A percentile compares a stretch with the other conserved stretches of the same genome.
Evolutionary conservation across 2,329 filamentous ascomycete species (phyloP).

Genomic region (Sporothrix schenckii): DNA sequence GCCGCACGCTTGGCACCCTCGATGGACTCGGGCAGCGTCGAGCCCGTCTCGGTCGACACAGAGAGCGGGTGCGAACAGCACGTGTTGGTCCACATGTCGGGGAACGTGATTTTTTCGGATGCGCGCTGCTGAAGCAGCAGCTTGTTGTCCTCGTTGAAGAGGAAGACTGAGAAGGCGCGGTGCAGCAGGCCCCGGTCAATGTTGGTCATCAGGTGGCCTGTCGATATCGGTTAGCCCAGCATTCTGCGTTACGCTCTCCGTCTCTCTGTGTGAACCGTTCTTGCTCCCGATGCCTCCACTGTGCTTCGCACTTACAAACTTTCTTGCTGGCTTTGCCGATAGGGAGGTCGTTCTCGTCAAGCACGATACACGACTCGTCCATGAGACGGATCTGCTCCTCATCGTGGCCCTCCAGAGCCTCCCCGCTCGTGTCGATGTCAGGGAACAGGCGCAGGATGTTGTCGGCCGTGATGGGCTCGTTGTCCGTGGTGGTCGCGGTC

Average conservation of each 20-base stretch:
- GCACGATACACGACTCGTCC: constrained; percentile 98
- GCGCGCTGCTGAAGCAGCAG: constrained; percentile 94
- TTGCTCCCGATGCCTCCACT: not conserved
- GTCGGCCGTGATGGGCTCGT: constrained; percentile 74
- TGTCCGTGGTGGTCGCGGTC: constrained; percentile 46
- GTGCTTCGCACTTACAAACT: constrained; percentile 69
- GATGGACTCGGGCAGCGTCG: constrained; percentile 76
- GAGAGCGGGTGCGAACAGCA: constrained; percentile 97
- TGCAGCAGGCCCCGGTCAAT: constrained; percentile 95
- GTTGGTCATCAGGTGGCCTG: constrained; percentile 98
- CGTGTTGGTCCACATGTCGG: constrained; percentile 99
- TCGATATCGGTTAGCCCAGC: too few species aligned
- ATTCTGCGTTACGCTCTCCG: not conserved
- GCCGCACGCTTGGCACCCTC: constrained; percentile 88
- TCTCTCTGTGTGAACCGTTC: not conserved
- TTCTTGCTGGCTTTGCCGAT: constrained; percentile 99
- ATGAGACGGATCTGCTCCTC: constrained; percentile 97
- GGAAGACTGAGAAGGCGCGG: constrained; percentile 95
- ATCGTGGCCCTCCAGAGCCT: constrained; percentile 86
- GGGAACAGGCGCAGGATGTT: constrained; percentile 87
- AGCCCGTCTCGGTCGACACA: constrained; percentile 87
- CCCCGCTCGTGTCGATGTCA: constrained; percentile 71
- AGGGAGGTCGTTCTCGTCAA: constrained; percentile 86
- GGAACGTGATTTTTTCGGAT: constrained; percentile 97
- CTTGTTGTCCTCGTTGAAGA: constrained; percentile 92